These are phyloP conservation scores for Aleurites moluccanus DNA, from an alignment of 441 rosid genomes.

Conservation along the genomic window DNA sequence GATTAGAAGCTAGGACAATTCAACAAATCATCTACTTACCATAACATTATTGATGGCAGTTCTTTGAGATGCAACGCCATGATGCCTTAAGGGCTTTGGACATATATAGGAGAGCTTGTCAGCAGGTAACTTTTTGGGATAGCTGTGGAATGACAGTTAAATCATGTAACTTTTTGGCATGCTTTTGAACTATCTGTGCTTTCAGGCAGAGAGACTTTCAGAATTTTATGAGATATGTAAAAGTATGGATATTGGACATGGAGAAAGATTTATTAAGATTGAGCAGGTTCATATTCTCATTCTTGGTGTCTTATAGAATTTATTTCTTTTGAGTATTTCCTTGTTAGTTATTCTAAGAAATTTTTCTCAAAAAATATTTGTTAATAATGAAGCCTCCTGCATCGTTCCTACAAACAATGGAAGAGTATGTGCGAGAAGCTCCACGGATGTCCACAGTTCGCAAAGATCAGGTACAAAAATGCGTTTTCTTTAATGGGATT, in stretches of 20 bases:
- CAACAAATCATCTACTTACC: conserved; percentile 17
- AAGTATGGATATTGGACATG: conserved; percentile 74
- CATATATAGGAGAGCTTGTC: conserved; percentile 81
- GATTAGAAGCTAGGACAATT: conserved; percentile 19
- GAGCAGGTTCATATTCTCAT: conserved; percentile 66
- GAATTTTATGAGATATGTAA: conserved; percentile 96
- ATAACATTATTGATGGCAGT: conserved; percentile 48
- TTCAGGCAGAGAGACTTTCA: conserved; percentile 90
- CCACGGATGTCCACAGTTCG: conserved; percentile 54
- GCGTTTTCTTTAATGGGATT: not conserved
- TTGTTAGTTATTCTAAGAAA: conserved; percentile 4
- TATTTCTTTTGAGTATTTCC: conserved; percentile 4
- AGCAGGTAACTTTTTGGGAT: conserved; percentile 58
- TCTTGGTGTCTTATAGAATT: conserved; percentile 18
- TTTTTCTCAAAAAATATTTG: conserved; percentile 3
- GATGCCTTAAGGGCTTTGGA: conserved; percentile 87
- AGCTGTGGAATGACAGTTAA: conserved; percentile 9
- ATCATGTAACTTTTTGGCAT: conserved; percentile 12
- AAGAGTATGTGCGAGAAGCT: conserved; percentile 92
- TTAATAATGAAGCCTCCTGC: conserved; percentile 73
- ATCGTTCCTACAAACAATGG: conserved; percentile 97
- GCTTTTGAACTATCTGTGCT: conserved; percentile 17
- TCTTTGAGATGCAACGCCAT: conserved; percentile 91
- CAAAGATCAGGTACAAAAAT: conserved; percentile 68
- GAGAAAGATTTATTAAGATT: conserved; percentile 80